Evolutionary conservation across 176 grass and related monocot species (phyloP), one percentile per base, ranked within the genome.

Genomic region (Guadua angustifolia): DNA sequence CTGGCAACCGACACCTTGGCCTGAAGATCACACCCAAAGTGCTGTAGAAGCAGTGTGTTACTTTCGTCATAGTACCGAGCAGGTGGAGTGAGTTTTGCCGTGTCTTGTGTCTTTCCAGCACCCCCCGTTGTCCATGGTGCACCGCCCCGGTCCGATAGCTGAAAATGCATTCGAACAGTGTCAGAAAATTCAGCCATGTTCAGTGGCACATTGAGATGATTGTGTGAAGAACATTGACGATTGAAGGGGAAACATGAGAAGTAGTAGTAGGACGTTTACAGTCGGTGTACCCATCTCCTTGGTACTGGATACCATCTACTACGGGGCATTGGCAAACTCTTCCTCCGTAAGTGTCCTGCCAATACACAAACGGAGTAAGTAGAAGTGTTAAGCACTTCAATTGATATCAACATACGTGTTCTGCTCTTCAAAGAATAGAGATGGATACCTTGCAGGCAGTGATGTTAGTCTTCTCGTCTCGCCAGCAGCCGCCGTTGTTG

Each of bases 261-360:
- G n/a, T n/a, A n/a, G n/a, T 29, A 43, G 29, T 24, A 68, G 16
- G 83, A 91, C 94, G 87, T 87, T 80, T 90, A 70, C 96, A 99
- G 3, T 89, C 81, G 66, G 79, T 92, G 69, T 95, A 99, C 25
- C 96, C 96, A 64, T 99, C 85, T 44, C 96, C 96, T 33, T 89
- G 60, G 77, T 93, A 99, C 80, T 84, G 89, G 43, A 99, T 65
- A 43, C 91, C 93, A 32, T 80, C 83, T 32, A 94, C 88, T 6
- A 80, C 13, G 51, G 96, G 96, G 72, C 96, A 99, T 45, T 92
- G 49, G 82, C 96, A 94, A 21, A 95, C 50, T 74, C 96, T 87
- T 14, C 96, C 96, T 47, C 96, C 87, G 79, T 90, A 99, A 39
- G 96, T 99, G 87, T 99, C 96, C 91, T 98, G 82, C 9, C 17